Conservation (phyloP, 164 flowering plant genomes). For the Dillenia suffruticosa region DNA sequence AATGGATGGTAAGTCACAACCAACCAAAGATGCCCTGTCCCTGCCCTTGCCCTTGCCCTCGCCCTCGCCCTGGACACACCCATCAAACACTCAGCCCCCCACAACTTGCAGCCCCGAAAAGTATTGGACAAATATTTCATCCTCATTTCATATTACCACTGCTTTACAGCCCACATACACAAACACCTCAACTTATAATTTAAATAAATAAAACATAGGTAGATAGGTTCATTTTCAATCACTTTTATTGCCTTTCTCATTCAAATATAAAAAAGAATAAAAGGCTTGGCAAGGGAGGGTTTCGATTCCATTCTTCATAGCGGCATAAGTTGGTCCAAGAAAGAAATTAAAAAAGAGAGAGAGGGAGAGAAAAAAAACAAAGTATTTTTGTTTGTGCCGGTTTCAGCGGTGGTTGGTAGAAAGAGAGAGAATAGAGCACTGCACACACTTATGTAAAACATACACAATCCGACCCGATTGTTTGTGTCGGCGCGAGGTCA, state of each 20-base stretch:
- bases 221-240: not conserved
- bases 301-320: not conserved
- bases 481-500: slow-evolving; percentile 48
- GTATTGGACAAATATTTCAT: slow-evolving; percentile 37
- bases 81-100: not conserved
- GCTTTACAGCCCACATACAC: slow-evolving; percentile 47
- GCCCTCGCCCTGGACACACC: slow-evolving; percentile 3
- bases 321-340: not conserved
- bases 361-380: not conserved
- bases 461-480: slow-evolving; percentile 1
- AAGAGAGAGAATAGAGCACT: not conserved
- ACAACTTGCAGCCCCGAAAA: slow-evolving; percentile 30
- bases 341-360: not conserved
- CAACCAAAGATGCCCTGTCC: slow-evolving; percentile 33
- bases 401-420: slow-evolving; percentile 17
- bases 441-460: no score
- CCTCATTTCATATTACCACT: not conserved
- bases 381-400: slow-evolving; percentile 10
- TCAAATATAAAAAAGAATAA: not conserved
- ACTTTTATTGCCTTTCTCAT: slow-evolving; percentile 3
- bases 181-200: not conserved
- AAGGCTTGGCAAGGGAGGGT: no score
- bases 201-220: not conserved
- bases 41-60: no score
- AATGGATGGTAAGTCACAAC: slow-evolving; percentile 7